Evolutionary conservation across 2,329 filamentous ascomycete species (phyloP).

Genomic region (Xylariaceae sp.): DNA sequence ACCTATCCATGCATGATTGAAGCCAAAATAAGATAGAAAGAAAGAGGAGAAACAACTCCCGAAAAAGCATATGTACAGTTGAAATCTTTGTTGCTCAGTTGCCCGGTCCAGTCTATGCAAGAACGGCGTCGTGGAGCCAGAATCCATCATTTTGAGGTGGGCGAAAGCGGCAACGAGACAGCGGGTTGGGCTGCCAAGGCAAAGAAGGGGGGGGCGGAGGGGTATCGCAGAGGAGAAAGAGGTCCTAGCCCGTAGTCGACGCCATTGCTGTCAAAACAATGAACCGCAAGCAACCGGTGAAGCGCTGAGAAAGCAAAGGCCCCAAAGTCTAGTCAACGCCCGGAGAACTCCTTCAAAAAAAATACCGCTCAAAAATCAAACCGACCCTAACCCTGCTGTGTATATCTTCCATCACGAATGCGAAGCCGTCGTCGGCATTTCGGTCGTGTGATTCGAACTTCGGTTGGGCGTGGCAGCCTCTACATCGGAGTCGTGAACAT

Average conservation of each 20-base stretch:
- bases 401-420: background rate
- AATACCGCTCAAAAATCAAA: background rate
- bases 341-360: background rate
- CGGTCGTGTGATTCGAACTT: background rate
- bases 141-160: slow-evolving; percentile 7
- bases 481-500: slow-evolving; percentile 10
- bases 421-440: background rate
- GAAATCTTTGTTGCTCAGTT: slow-evolving; percentile 14
- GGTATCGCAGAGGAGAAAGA: slow-evolving; percentile 14
- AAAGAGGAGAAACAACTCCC: background rate
- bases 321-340: slow-evolving; percentile 18
- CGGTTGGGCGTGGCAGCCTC: slow-evolving; percentile 11
- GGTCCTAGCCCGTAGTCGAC: too few relatives aligned
- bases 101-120: slow-evolving; percentile 18
- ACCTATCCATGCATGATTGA: slow-evolving; percentile 2
- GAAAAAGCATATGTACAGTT: background rate
- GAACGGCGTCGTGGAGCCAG: slow-evolving; percentile 12
- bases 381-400: slow-evolving; percentile 3
- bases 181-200: background rate
- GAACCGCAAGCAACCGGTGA: slow-evolving; percentile 4
- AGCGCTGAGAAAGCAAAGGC: slow-evolving; percentile 10
- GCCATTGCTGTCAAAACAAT: slow-evolving; percentile 2
- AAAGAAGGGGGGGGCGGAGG: background rate
- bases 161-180: background rate
- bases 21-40: background rate